These are phyloP conservation scores for Carex cristatella DNA, from an alignment of 176 grass and related monocot species.

Conservation along the genomic window DNA sequence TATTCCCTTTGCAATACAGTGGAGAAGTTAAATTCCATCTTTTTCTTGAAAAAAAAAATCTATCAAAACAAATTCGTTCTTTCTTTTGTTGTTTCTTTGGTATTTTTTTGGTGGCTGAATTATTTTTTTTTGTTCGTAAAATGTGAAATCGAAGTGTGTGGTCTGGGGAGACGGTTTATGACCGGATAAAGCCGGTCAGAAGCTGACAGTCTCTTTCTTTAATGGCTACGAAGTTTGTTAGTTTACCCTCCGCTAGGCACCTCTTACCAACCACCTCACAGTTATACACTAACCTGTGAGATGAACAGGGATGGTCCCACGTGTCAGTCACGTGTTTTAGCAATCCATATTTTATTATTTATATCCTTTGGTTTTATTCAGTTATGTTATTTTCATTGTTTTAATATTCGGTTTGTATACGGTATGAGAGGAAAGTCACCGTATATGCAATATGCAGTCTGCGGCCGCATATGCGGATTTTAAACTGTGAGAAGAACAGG, in stretches of 20 bases:
- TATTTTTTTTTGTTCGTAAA: not conserved
- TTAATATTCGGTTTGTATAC: too few relatives aligned
- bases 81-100: not conserved
- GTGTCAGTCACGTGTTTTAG: not conserved
- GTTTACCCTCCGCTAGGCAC: too few relatives aligned
- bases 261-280: not conserved
- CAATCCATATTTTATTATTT: too few relatives aligned
- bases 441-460: too few relatives aligned
- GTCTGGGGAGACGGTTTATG: not conserved
- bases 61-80: not conserved
- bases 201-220: not conserved
- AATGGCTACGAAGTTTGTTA: not conserved
- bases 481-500: not conserved
- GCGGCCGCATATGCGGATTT: too few relatives aligned
- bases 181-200: not conserved
- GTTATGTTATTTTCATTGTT: not conserved
- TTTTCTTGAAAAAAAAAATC: not conserved
- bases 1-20: not conserved
- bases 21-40: not conserved
- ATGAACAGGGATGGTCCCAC: not conserved
- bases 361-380: conserved; percentile 3
- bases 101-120: not conserved
- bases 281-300: not conserved
- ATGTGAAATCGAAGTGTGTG: not conserved
- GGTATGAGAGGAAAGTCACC: too few relatives aligned